Percentiles rank a stretch among this genome's conserved stretches.
Conservation (phyloP, 306 rosid species). For the Cyclanthera cordifolia region DNA sequence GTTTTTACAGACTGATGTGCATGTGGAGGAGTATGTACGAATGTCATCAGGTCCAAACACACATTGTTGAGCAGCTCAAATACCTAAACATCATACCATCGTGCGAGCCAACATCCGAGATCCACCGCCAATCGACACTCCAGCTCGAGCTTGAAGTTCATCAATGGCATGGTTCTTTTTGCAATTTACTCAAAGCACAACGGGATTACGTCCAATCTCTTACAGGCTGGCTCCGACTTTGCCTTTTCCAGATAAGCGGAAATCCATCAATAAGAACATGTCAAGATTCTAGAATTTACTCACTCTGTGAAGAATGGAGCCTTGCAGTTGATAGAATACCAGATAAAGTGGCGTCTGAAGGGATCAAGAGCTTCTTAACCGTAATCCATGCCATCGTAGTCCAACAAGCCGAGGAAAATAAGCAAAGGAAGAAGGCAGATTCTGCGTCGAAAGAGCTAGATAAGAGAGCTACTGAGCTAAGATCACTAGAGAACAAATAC, state of each 20-base stretch:
- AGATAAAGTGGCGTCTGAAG: conserved; percentile 81
- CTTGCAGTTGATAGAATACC: conserved; percentile 75
- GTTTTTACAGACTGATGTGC: conserved; percentile 62
- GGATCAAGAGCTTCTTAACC: conserved; percentile 73
- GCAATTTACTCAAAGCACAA: conserved; percentile 70
- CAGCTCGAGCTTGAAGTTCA: conserved; percentile 87
- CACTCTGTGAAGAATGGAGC: conserved; percentile 84
- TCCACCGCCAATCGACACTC: conserved; percentile 76
- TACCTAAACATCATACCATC: conserved; percentile 75
- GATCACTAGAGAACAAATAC: conserved; percentile 63
- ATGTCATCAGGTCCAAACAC: conserved; percentile 92
- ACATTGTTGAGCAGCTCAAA: conserved; percentile 87
- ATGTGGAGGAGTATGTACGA: conserved; percentile 99
- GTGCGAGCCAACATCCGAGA: conserved; percentile 71
- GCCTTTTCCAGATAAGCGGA: conserved; percentile 64
- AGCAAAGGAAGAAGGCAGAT: conserved; percentile 65
- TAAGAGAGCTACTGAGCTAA: conserved; percentile 57
- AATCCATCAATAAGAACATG: conserved; percentile 40
- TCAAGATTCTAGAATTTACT: conserved; percentile 64
- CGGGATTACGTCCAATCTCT: conserved; percentile 75
- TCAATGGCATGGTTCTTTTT: conserved; percentile 85
- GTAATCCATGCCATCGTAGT: conserved; percentile 76
- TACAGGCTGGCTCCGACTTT: conserved; percentile 82
- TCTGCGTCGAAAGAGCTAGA: conserved; percentile 64
- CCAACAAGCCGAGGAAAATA: conserved; percentile 76